Evolutionary conservation across 345 rosid genomes (phyloP), one percentile per base, ranked within the genome.

Genomic region (Eucalyptus polybractea): DNA sequence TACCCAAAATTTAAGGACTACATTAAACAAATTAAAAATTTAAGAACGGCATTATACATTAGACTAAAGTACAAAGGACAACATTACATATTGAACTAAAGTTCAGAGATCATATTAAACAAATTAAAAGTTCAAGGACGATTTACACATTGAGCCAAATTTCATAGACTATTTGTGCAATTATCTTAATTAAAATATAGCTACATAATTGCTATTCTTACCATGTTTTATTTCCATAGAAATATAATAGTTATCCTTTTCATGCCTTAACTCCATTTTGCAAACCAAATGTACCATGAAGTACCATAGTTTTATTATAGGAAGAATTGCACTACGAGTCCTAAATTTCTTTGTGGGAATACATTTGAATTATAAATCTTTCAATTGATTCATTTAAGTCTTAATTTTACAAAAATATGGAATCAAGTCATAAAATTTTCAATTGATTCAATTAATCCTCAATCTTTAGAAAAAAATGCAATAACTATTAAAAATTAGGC

Each of bases 101-200:
- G 8, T 29, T 27, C 4, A 13, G 0, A 29, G 4, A 27, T 13
- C 4, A 62, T 6, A 13, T 62, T 27, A 0, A 62, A 60, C 4
- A 29, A 62, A 62, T 13, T 62, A 62, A 12, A 27, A 27, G 8
- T 27, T 62, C 4, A 62, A 5, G 2, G 7, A 62, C 2, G 4
- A 62, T 6, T 60, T 29, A 13, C 16, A 62, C 14, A 62, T 62
- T n/a, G 37, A 2, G 40, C 5, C 6, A n/a, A 65, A 62, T 27
- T 62, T 62, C 16, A 62, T 62, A 13, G 15, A 27, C 31, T 62
- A 62, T 27, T 12, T 62, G 8, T 62, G 69, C n/a, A 29, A 62
- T 27, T 62, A 62, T 62, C 8, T 62, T 27, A 62, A 65, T n/a
- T 65, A 65, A n/a, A n/a, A 14, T 62, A 29, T 76, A 40, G 83